These are phyloP conservation scores for Phaeoacremonium minimum DNA, from an alignment of 2,329 filamentous ascomycete species.

Conservation along the genomic window DNA sequence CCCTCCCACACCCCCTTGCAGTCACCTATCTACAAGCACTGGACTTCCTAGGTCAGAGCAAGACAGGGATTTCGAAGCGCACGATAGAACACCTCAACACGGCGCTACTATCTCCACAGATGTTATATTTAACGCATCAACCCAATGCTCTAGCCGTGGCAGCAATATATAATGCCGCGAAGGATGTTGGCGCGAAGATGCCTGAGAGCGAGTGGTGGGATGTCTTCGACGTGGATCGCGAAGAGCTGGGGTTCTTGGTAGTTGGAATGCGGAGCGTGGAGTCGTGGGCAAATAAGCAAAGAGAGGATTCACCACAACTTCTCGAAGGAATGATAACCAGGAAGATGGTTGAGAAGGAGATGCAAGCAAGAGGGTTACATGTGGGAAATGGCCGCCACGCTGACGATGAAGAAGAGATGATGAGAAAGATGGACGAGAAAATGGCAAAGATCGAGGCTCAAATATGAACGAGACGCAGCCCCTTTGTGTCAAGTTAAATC, in stretches of 20 bases:
- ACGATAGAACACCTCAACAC: slow-evolving; percentile 80
- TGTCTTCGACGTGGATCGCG: slow-evolving; percentile 91
- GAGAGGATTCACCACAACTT: slow-evolving; percentile 46
- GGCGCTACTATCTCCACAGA: slow-evolving; percentile 78
- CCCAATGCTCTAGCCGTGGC: slow-evolving; percentile 80
- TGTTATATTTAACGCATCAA: slow-evolving; percentile 89
- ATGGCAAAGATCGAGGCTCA: slow-evolving; percentile 20
- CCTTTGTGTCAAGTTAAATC: too few relatives aligned
- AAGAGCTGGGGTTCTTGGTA: slow-evolving; percentile 90
- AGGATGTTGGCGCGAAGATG: slow-evolving; percentile 71
- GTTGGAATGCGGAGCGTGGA: slow-evolving; percentile 79
- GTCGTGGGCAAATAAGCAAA: slow-evolving; percentile 60
- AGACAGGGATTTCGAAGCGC: slow-evolving; percentile 52
- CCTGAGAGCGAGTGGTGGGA: slow-evolving; percentile 94
- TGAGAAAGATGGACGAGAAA: slow-evolving; percentile 32
- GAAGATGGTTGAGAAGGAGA: slow-evolving; percentile 52
- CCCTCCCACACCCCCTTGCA: slow-evolving; percentile 79
- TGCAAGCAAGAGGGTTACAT: slow-evolving; percentile 46
- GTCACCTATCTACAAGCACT: slow-evolving; percentile 92
- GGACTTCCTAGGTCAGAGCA: slow-evolving; percentile 51
- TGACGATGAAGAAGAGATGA: slow-evolving; percentile 39
- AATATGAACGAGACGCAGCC: slow-evolving; percentile 6
- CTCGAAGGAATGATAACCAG: slow-evolving; percentile 51
- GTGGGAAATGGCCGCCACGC: slow-evolving; percentile 19
- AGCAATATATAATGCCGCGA: slow-evolving; percentile 84